Evolutionary conservation across 2,329 filamentous ascomycete species (phyloP), one percentile per base, ranked within the genome.

Genomic region (Colletotrichum musae): DNA sequence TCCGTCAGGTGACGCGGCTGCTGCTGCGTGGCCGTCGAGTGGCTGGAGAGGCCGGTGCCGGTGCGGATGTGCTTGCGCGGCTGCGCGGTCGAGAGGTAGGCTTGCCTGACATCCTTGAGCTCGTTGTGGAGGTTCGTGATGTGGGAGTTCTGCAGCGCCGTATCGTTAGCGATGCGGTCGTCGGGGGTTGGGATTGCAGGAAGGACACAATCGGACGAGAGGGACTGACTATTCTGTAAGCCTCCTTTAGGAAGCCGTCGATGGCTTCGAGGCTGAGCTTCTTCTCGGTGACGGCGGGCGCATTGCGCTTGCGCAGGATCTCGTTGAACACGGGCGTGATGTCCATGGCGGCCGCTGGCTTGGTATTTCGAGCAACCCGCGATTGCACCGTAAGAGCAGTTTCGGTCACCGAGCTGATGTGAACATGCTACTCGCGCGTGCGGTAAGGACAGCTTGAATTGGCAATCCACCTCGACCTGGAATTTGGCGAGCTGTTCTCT

Each of bases 191-290:
- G 2, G 5, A 5, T 26, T 18, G n/a, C 18, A 24, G 21, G 47
- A 10, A 21, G 12, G 6, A 50, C 26, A 1, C 21, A 43, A n/a
- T n/a, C 13, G 41, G 41, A 43, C 2, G 16, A n/a, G 16, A 15
- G 15, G 6, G 41, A 80, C 87, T 76, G 84, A 97, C 95, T 80
- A 98, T 98, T 78, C 92, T 90, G 82, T 97, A 96, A 61, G 96
- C 96, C 82, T 98, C 95, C 77, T 95, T 94, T 41, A 98, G 85
- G 78, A 98, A 99, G 75, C 93, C 92, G 78, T 98, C 93, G 58
- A 96, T 87, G 74, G 81, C 86, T 72, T 87, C 83, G 57, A 85
- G 74, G 65, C 79, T 83, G 72, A 85, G 85, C 71, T 77, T 75
- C 53, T 75, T 75, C 45, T 71, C 74, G 61, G 76, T 81, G 13